Conservation (phyloP, 164 flowering plant species). For the Taxillus chinensis region DNA sequence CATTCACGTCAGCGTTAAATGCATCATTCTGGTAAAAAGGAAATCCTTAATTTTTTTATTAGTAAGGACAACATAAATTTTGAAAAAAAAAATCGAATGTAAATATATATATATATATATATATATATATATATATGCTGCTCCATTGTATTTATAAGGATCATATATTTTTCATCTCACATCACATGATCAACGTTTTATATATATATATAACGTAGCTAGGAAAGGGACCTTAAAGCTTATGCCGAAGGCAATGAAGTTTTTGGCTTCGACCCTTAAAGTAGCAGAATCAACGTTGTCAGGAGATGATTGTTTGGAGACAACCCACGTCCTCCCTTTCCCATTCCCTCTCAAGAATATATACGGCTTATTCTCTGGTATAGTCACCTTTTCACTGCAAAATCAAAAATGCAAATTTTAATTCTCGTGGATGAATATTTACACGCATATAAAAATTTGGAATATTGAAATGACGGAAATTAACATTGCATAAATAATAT, state of each 20-base stretch:
- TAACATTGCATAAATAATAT: no score
- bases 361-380: conserved; percentile 59
- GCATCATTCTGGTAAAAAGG: conserved; percentile 58
- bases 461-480: no score
- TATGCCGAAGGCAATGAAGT: conserved; percentile 72
- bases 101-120: not conserved
- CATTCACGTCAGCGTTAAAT: conserved; percentile 35
- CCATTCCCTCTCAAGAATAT: conserved; percentile 94
- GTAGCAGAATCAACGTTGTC: conserved; percentile 66
- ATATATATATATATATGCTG: not conserved
- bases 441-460: no score
- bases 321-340: conserved; percentile 51
- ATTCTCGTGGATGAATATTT: not conserved
- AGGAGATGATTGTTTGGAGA: conserved; percentile 41
- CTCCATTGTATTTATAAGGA: no score
- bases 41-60: no score
- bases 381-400: conserved; percentile 61
- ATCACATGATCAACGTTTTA: no score
- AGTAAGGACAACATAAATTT: not conserved
- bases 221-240: conserved; percentile 54
- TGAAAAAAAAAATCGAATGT: not conserved
- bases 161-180: no score
- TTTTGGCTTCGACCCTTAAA: conserved; percentile 43
- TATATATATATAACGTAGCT: no score
- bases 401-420: not conserved